phyloP scores from a whole-genome alignment of 1,139 yeast genomes.

The Debaryomyces singareniensis region DNA sequence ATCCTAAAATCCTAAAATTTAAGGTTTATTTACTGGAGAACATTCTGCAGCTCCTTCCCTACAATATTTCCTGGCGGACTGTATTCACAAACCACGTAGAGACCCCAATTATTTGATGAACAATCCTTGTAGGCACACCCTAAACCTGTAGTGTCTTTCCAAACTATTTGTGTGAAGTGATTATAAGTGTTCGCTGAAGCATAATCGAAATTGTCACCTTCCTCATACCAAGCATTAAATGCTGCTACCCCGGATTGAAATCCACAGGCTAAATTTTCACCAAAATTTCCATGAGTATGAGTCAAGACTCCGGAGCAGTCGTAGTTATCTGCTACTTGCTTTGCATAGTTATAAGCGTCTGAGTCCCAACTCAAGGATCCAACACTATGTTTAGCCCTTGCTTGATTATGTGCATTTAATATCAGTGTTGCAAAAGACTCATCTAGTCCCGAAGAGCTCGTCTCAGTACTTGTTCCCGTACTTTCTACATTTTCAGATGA shows the following conservation, averaged over 20 bases:
- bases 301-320: conserved; percentile 62
- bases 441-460: conserved; percentile 15
- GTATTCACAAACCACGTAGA: conserved; percentile 44
- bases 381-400: conserved; percentile 64
- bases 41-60: conserved; percentile 45
- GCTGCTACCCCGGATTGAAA: conserved; percentile 47
- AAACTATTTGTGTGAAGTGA: conserved; percentile 82
- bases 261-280: conserved; percentile 86
- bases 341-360: conserved; percentile 58
- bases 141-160: conserved; percentile 62
- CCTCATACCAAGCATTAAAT: conserved; percentile 80
- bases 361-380: conserved; percentile 56
- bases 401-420: conserved; percentile 58
- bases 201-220: conserved; percentile 55
- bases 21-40: conserved; percentile 18
- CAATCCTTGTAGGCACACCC: conserved; percentile 61
- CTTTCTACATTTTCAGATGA: no score
- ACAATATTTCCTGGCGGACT: conserved; percentile 40
- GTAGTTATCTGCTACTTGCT: conserved; percentile 56
- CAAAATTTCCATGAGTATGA: conserved; percentile 75
- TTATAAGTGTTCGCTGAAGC: conserved; percentile 30
- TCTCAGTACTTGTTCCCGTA: no score
- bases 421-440: conserved; percentile 31
- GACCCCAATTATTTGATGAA: conserved; percentile 33
- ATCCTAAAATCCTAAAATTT: no score